phyloP scores from a whole-genome alignment of 1,284 basidiomycete species.

The Ustilago lituana region DNA sequence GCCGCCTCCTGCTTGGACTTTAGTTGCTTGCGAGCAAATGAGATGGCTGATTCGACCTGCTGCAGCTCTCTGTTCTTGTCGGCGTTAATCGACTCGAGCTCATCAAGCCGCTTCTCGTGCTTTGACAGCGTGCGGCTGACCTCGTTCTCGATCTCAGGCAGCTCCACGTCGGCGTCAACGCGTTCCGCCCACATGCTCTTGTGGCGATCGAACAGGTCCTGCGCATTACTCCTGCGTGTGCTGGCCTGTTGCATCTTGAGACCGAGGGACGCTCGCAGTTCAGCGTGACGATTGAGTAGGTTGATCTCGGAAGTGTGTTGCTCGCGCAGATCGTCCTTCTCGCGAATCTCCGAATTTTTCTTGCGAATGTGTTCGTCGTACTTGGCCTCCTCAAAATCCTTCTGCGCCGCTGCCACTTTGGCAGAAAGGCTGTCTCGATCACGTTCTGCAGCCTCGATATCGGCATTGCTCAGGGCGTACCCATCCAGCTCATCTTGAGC shows the following conservation, averaged over 20 bases:
- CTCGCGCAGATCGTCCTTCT: conserved; percentile 79
- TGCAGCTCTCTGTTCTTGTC: conserved; percentile 46
- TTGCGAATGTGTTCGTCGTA: conserved; percentile 79
- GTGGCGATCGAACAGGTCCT: conserved; percentile 67
- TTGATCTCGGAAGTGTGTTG: conserved; percentile 78
- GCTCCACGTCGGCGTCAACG: conserved; percentile 73
- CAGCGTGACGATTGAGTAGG: conserved; percentile 80
- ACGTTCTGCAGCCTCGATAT: conserved; percentile 44
- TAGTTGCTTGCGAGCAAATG: conserved; percentile 69
- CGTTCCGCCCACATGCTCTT: conserved; percentile 75
- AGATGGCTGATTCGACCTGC: conserved; percentile 53
- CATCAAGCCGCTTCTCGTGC: conserved; percentile 46
- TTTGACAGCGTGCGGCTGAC: conserved; percentile 71
- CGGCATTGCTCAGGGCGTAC: conserved; percentile 29
- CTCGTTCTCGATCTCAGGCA: conserved; percentile 78
- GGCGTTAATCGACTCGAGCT: conserved; percentile 35
- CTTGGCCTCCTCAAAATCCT: conserved; percentile 66
- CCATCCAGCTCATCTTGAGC: conserved; percentile 55
- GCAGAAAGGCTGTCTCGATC: conserved; percentile 32
- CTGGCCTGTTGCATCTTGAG: conserved; percentile 71
- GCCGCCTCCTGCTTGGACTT: conserved; percentile 71
- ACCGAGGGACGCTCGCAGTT: conserved; percentile 81
- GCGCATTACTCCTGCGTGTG: conserved; percentile 23
- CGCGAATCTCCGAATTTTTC: conserved; percentile 72
- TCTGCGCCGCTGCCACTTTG: conserved; percentile 36